phyloP scores from a whole-genome alignment of 352 stramenopile species.

The Globisporangium irregulare region DNA sequence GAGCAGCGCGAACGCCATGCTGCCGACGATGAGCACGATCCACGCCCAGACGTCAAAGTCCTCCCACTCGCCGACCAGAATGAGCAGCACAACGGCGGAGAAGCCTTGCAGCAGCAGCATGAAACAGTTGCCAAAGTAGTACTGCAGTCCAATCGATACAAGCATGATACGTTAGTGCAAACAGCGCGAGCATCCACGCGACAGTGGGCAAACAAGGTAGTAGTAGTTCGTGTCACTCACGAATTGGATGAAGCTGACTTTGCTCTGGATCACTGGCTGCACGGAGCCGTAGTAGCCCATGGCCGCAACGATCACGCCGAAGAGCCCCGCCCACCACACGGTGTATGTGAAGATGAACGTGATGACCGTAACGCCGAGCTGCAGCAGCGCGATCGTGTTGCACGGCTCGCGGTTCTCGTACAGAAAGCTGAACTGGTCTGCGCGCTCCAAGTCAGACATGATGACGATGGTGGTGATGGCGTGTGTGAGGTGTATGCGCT shows the following conservation, averaged over 20 bases:
- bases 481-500: not conserved
- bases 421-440: slow-evolving; percentile 71
- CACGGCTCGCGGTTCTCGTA: slow-evolving; percentile 85
- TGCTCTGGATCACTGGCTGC: slow-evolving; percentile 82
- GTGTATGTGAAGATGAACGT: slow-evolving; percentile 83
- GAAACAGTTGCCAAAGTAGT: slow-evolving; percentile 88
- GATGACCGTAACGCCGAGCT: slow-evolving; percentile 59
- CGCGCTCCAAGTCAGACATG: slow-evolving; percentile 74
- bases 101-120: slow-evolving; percentile 74
- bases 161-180: not conserved
- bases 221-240: slow-evolving; percentile 31
- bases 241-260: slow-evolving; percentile 88
- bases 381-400: slow-evolving; percentile 77
- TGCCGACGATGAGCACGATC: slow-evolving; percentile 68
- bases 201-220: too few species aligned
- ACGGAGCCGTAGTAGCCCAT: slow-evolving; percentile 85
- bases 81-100: slow-evolving; percentile 67
- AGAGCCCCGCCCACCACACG: slow-evolving; percentile 77
- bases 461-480: slow-evolving; percentile 17
- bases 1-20: slow-evolving; percentile 60
- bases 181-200: not conserved
- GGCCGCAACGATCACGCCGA: slow-evolving; percentile 69
- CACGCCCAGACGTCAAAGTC: slow-evolving; percentile 73
- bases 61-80: slow-evolving; percentile 77
- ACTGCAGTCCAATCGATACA: slow-evolving; percentile 29